Base-by-base conservation (phyloP, 441 rosid genomes). In the Arabidopsis lyrata region DNA sequence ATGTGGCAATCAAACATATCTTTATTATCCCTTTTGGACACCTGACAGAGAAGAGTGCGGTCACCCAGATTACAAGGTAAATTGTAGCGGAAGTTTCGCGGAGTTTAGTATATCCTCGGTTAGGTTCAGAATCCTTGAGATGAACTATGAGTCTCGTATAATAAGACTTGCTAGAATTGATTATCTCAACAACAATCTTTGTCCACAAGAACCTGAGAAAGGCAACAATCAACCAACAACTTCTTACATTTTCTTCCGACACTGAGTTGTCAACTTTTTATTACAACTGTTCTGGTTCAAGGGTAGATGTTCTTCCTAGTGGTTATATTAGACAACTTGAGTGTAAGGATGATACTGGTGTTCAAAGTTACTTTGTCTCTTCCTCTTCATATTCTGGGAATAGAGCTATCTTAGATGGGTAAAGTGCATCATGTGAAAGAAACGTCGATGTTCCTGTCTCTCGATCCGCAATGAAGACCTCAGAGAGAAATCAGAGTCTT, bases 141-240 rank as follows among this genome's bases (percentile, higher is more conserved):
- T 36, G 45, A 57, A 58, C 36, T 5, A 3, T 22, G 24, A 22
- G 24, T 22, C 24, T 22, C 24, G 24, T 22, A 22, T 22, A 2
- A 22, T 22, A 22, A 64, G 5, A 4, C 76, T 73, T 0, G 78
- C 80, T 3, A 77, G 76, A 66, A 44, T n/a, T 16, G 81, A 82
- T 67, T 80, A 76, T 13, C 8, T n/a, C 61, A 59, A 14, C 27
- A 38, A 32, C 49, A 24, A 24, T 74, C 55, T 58, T 27, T 87
- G 88, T 70, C 78, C 83, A 8, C 6, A 15, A 1, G 0, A 20
- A 13, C 72, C 35, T 29, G 36, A 35, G 24, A 80, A 80, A 63
- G 32, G 34, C 65, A 59, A 22, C 53, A 41, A 38, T 70, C 22
- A 56, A 36, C 47, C 12, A 18, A 15, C 6, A 50, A 7, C 5